These are phyloP conservation scores for Xylariaceae sp. DNA, from an alignment of 2,329 filamentous ascomycete species.

Conservation along the genomic window DNA sequence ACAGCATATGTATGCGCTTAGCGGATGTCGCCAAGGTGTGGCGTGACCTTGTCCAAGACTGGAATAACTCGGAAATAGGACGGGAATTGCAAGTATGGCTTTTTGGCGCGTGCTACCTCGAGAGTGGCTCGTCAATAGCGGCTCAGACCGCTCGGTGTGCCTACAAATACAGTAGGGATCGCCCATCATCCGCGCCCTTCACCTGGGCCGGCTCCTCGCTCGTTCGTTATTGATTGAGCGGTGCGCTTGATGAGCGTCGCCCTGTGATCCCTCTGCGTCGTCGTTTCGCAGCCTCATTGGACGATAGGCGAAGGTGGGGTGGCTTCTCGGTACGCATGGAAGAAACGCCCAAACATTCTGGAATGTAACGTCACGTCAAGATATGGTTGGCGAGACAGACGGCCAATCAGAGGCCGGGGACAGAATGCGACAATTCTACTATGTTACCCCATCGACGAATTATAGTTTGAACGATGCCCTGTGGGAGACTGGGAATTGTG, in stretches of 20 bases:
- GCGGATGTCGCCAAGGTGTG: too few species aligned
- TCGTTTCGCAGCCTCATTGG: slow-evolving; percentile 14
- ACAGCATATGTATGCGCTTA: too few species aligned
- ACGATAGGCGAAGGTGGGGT: slow-evolving; percentile 5
- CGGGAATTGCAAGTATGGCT: neutral
- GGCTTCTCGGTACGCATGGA: slow-evolving; percentile 1
- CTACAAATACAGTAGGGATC: slow-evolving; percentile 14
- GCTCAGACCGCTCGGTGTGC: slow-evolving; percentile 19
- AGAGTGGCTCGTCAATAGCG: slow-evolving; percentile 5
- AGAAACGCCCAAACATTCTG: slow-evolving; percentile 15
- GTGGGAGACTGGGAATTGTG: too few species aligned
- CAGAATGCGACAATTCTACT: too few species aligned
- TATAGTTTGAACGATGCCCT: slow-evolving; percentile 4
- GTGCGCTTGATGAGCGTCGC: slow-evolving; percentile 5
- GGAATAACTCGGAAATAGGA: neutral
- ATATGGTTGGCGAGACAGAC: slow-evolving; percentile 8
- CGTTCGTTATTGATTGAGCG: slow-evolving; percentile 7
- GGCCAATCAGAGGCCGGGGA: slow-evolving; percentile 11
- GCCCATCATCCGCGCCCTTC: slow-evolving; percentile 8
- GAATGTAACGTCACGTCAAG: slow-evolving; percentile 23
- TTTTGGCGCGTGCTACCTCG: neutral
- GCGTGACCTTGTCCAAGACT: too few species aligned
- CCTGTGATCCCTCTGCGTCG: slow-evolving; percentile 9
- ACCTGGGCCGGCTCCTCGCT: slow-evolving; percentile 10
- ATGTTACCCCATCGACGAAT: slow-evolving; percentile 8